phyloP scores from a whole-genome alignment of 768 basidiomycete species.

The Cantharellus anzutake region DNA sequence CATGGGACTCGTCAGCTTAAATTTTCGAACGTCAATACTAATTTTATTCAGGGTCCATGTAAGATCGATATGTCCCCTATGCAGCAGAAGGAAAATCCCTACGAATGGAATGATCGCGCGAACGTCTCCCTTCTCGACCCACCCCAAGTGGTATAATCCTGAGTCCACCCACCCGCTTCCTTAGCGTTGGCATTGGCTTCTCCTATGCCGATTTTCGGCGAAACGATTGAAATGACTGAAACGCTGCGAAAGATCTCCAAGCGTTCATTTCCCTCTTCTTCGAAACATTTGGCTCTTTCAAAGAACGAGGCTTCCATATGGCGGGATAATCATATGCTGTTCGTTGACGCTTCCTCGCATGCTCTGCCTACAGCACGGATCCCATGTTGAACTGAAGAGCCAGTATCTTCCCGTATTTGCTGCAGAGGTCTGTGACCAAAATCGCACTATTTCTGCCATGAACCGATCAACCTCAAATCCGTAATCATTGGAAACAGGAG shows the following conservation, averaged over 20 bases:
- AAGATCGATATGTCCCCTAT: constrained; percentile 18
- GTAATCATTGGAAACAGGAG: constrained; percentile 56
- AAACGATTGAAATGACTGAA: constrained; percentile 59
- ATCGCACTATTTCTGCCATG: constrained; percentile 29
- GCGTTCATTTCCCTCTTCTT: constrained; percentile 67
- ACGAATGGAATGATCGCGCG: constrained; percentile 21
- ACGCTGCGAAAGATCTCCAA: constrained; percentile 56
- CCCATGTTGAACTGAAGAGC: constrained; percentile 35
- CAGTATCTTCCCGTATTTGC: constrained; percentile 29
- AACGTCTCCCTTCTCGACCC: constrained; percentile 35
- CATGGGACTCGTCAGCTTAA: constrained; percentile 16
- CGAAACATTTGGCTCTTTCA: constrained; percentile 54
- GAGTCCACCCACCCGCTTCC: constrained; percentile 45
- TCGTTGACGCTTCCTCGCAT: constrained; percentile 11
- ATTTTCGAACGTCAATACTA: constrained; percentile 35
- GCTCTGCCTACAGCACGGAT: not conserved
- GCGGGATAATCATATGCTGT: constrained; percentile 62
- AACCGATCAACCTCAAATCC: constrained; percentile 42
- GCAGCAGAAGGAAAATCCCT: constrained; percentile 25
- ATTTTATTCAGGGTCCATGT: constrained; percentile 55
- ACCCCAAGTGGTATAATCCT: constrained; percentile 17
- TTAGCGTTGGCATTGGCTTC: constrained; percentile 46
- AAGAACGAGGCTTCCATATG: constrained; percentile 48
- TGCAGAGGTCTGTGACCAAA: constrained; percentile 56
- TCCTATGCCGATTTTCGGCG: constrained; percentile 51